phyloP scores from a whole-genome alignment of 1,284 basidiomycete genomes.

The Sporisorium exsertum region DNA sequence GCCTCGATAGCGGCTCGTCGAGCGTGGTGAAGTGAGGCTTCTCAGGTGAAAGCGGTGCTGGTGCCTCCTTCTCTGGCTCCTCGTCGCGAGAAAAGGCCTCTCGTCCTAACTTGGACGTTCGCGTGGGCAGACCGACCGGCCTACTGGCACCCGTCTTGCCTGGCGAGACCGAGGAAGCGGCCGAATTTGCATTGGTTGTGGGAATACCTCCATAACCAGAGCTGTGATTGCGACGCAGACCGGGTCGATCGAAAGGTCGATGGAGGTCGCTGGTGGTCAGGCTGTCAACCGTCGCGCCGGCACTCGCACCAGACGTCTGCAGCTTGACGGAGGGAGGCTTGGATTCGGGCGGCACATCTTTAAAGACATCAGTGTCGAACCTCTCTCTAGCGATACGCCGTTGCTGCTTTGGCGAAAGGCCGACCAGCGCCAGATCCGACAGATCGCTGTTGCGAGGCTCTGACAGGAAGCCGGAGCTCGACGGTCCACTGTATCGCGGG shows the following conservation, averaged over 20 bases:
- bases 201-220: conserved; percentile 30
- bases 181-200: conserved; percentile 28
- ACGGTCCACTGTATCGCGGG: conserved; percentile 34
- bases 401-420: conserved; percentile 42
- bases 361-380: conserved; percentile 62
- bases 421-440: conserved; percentile 43
- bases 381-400: conserved; percentile 56
- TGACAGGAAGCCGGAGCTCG: conserved; percentile 41
- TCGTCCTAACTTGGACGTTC: conserved; percentile 29
- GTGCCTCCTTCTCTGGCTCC: conserved; percentile 9
- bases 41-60: conserved; percentile 18
- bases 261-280: conserved; percentile 35
- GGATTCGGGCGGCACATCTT: conserved; percentile 35
- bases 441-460: conserved; percentile 38
- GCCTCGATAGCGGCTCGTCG: conserved; percentile 15
- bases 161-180: conserved; percentile 44
- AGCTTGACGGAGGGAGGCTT: conserved; percentile 19
- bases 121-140: conserved; percentile 1
- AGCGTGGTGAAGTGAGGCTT: conserved; percentile 26
- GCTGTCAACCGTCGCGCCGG: conserved; percentile 17
- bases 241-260: conserved; percentile 31
- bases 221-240: conserved; percentile 41
- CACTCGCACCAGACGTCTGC: background rate
- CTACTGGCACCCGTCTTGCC: conserved; percentile 18
- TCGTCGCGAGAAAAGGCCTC: conserved; percentile 37